Evolutionary conservation across 306 rosid genomes (phyloP).

Genomic region (Styphnolobium japonicum): DNA sequence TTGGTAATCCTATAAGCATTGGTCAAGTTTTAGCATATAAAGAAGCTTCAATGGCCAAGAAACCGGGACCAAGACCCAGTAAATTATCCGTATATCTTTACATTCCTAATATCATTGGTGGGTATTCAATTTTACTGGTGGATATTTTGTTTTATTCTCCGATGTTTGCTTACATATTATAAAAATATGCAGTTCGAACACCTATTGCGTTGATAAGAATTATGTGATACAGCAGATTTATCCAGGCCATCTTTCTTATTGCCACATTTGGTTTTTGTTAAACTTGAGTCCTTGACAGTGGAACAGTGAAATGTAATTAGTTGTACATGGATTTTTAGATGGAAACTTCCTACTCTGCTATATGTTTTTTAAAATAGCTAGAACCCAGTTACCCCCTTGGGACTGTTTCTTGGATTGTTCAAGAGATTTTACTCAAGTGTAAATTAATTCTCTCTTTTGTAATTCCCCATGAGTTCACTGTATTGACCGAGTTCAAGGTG

Average conservation of each 20-base stretch:
- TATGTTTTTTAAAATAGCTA: not conserved
- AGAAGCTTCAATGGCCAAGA: conserved; percentile 69
- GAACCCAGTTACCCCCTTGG: not conserved
- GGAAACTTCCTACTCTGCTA: too few species aligned
- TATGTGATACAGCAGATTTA: not conserved
- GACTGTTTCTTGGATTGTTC: conserved; percentile 7
- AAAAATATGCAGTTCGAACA: not conserved
- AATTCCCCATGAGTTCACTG: not conserved
- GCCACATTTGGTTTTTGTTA: not conserved
- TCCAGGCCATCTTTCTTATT: too few species aligned
- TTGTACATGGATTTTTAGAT: not conserved
- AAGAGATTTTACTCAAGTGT: not conserved
- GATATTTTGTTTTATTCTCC: conserved; percentile 16
- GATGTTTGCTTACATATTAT: not conserved
- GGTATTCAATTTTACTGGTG: conserved; percentile 37
- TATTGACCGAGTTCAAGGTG: conserved; percentile 13
- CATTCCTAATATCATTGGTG: conserved; percentile 88
- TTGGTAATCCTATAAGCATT: conserved; percentile 23
- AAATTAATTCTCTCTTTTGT: not conserved
- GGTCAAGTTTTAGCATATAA: conserved; percentile 28
- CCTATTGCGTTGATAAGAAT: not conserved
- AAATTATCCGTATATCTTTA: conserved; percentile 82
- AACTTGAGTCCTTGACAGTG: not conserved
- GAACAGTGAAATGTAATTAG: not conserved
- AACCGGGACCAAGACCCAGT: conserved; percentile 47